Conservation (phyloP, 306 rosid species). For the Cicer chorassanicum region DNA sequence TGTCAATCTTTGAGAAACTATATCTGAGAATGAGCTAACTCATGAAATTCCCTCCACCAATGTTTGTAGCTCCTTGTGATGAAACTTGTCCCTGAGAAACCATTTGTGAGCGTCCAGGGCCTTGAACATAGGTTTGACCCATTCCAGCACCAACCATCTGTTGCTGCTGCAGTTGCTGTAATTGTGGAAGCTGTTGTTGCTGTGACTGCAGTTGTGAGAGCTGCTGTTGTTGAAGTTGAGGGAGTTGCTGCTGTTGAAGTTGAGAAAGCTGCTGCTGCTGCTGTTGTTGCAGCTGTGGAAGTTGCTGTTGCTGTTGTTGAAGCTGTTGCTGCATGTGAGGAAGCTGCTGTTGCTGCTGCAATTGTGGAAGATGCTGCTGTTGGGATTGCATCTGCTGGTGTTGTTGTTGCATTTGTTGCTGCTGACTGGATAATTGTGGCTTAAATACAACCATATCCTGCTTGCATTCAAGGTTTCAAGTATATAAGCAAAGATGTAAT, state of each 20-base stretch:
- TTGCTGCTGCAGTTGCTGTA: slow-evolving; percentile 73
- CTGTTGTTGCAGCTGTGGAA: slow-evolving; percentile 42
- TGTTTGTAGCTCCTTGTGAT: slow-evolving; percentile 72
- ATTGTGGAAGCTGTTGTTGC: slow-evolving; percentile 67
- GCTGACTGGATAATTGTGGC: slow-evolving; percentile 86
- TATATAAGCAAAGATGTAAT: slow-evolving; percentile 37
- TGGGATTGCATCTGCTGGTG: slow-evolving; percentile 59
- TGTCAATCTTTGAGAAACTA: background rate
- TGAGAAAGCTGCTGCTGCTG: slow-evolving; percentile 48
- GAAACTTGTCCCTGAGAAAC: slow-evolving; percentile 83
- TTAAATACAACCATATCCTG: slow-evolving; percentile 98
- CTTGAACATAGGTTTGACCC: slow-evolving; percentile 81
- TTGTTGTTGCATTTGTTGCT: slow-evolving; percentile 58
- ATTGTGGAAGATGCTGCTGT: slow-evolving; percentile 55
- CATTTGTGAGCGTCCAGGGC: slow-evolving; percentile 77
- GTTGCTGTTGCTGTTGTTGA: slow-evolving; percentile 50
- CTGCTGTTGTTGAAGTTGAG: slow-evolving; percentile 53
- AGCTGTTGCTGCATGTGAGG: slow-evolving; percentile 49
- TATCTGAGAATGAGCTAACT: slow-evolving; percentile 47
- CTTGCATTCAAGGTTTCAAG: slow-evolving; percentile 43
- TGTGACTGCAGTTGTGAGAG: slow-evolving; percentile 50
- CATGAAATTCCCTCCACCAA: slow-evolving; percentile 85
- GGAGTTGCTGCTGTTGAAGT: slow-evolving; percentile 56
- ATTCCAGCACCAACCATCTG: slow-evolving; percentile 86
- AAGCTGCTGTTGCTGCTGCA: slow-evolving; percentile 54